Percentiles rank a stretch among this genome's conserved stretches.
These are phyloP conservation scores for Erythrobasidium hasegawianum DNA, from an alignment of 1,284 basidiomycete species.

Conservation along the genomic window DNA sequence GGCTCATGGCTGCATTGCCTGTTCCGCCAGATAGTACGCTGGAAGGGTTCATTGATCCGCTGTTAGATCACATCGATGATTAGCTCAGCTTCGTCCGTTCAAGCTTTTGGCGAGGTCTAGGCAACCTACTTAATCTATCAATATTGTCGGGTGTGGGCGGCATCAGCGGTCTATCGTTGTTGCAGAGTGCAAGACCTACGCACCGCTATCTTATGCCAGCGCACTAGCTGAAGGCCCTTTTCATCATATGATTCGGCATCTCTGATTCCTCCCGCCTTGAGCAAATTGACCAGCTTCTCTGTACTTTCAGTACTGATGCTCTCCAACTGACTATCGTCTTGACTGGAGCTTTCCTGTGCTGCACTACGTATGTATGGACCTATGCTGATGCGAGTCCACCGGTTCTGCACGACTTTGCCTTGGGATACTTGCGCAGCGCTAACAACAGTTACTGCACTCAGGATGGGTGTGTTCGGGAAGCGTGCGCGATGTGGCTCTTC, in stretches of 20 bases:
- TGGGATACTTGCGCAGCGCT: slow-evolving; percentile 50
- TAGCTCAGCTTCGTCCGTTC: too few species aligned
- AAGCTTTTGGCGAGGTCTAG: too few species aligned
- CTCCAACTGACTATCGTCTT: slow-evolving; percentile 23
- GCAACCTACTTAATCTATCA: too few species aligned
- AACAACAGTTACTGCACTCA: slow-evolving; percentile 52
- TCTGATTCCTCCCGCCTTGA: slow-evolving; percentile 49
- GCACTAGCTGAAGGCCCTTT: slow-evolving; percentile 50
- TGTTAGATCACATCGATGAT: slow-evolving; percentile 42
- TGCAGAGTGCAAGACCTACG: too few species aligned
- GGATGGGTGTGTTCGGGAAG: slow-evolving; percentile 47
- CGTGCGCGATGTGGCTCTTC: slow-evolving; percentile 50
- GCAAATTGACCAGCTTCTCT: slow-evolving; percentile 45
- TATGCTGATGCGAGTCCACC: slow-evolving; percentile 53
- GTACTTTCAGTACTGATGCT: slow-evolving; percentile 16
- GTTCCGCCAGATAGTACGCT: slow-evolving; percentile 51
- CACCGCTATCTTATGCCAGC: slow-evolving; percentile 52
- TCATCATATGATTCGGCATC: slow-evolving; percentile 51
- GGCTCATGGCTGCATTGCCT: slow-evolving; percentile 50
- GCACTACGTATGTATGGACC: slow-evolving; percentile 49
- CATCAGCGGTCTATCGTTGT: too few species aligned
- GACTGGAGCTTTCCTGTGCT: slow-evolving; percentile 13
- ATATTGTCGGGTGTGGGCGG: too few species aligned
- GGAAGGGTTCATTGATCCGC: slow-evolving; percentile 52
- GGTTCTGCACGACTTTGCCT: slow-evolving; percentile 51